These are phyloP conservation scores for Auriscalpium microsporum DNA, from an alignment of 768 basidiomycete species.

Conservation along the genomic window DNA sequence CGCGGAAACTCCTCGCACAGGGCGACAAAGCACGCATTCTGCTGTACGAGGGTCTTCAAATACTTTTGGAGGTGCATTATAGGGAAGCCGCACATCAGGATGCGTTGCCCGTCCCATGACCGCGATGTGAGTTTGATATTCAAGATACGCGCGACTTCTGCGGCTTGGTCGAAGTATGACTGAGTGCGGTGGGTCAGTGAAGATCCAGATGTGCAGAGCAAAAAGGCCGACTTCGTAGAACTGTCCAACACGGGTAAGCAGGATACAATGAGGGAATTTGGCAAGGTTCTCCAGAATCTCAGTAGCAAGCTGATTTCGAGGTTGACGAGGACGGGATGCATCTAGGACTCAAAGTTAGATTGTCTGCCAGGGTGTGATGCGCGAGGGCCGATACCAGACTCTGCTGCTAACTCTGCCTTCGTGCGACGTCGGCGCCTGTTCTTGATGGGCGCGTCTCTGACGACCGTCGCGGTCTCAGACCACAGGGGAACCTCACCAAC, in stretches of 20 bases:
- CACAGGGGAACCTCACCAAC: background rate
- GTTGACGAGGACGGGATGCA: background rate
- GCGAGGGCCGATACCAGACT: too few species aligned
- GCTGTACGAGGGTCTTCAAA: slow-evolving; percentile 78
- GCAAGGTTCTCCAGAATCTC: slow-evolving; percentile 65
- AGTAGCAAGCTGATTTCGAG: slow-evolving; percentile 47
- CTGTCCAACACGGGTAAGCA: slow-evolving; percentile 87
- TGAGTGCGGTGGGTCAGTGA: slow-evolving; percentile 22
- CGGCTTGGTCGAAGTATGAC: slow-evolving; percentile 94
- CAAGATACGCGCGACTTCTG: slow-evolving; percentile 64
- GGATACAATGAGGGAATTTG: slow-evolving; percentile 78
- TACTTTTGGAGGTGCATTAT: slow-evolving; percentile 77
- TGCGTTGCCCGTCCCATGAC: slow-evolving; percentile 58
- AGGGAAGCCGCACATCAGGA: slow-evolving; percentile 91
- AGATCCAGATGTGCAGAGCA: background rate
- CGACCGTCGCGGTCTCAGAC: too few species aligned
- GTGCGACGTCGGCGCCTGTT: too few species aligned
- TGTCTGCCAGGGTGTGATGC: too few species aligned
- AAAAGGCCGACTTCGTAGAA: slow-evolving; percentile 75
- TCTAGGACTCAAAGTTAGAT: background rate
- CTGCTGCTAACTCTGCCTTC: too few species aligned
- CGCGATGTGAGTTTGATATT: slow-evolving; percentile 78
- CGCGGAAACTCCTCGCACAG: slow-evolving; percentile 87
- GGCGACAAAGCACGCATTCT: slow-evolving; percentile 79
- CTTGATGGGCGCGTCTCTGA: too few species aligned